phyloP scores from a whole-genome alignment of 1,284 basidiomycete genomes.

The Dichomitus squalens region DNA sequence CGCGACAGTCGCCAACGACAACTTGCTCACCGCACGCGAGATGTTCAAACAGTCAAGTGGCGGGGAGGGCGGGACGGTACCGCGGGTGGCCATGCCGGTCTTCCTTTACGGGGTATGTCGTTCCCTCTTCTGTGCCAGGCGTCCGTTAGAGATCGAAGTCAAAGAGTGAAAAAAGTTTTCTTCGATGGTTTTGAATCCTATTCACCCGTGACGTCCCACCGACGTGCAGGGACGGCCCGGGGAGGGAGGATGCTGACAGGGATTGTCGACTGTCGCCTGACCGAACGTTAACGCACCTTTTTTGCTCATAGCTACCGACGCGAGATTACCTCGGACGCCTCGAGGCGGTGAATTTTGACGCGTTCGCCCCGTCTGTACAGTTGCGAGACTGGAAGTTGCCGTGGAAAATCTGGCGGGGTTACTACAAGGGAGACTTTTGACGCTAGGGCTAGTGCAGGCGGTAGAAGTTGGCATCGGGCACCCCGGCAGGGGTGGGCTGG shows the following conservation, averaged over 20 bases:
- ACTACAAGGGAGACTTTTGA: slow-evolving; percentile 63
- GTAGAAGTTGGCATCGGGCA: neutral
- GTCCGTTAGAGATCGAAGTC: too few species aligned
- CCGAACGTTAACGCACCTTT: slow-evolving; percentile 8
- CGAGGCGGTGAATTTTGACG: slow-evolving; percentile 83
- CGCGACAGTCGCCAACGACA: slow-evolving; percentile 89
- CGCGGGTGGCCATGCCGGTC: slow-evolving; percentile 69
- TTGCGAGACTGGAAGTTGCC: slow-evolving; percentile 84
- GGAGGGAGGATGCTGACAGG: slow-evolving; percentile 16
- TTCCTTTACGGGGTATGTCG: slow-evolving; percentile 72
- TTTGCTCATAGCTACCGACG: slow-evolving; percentile 64
- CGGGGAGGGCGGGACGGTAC: slow-evolving; percentile 52
- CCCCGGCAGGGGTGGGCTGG: slow-evolving; percentile 7
- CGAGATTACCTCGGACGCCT: slow-evolving; percentile 74
- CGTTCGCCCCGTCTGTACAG: slow-evolving; percentile 73
- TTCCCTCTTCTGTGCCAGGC: slow-evolving; percentile 10
- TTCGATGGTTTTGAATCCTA: slow-evolving; percentile 22
- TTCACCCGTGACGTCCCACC: neutral
- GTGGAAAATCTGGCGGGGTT: slow-evolving; percentile 82
- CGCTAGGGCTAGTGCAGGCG: slow-evolving; percentile 5
- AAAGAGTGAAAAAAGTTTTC: neutral
- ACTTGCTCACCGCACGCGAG: slow-evolving; percentile 82
- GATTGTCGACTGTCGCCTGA: neutral
- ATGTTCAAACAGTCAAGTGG: slow-evolving; percentile 68
- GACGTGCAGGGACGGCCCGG: slow-evolving; percentile 13